Base-by-base conservation (phyloP, 2,329 filamentous ascomycete genomes). In the Phialophora tarda region DNA sequence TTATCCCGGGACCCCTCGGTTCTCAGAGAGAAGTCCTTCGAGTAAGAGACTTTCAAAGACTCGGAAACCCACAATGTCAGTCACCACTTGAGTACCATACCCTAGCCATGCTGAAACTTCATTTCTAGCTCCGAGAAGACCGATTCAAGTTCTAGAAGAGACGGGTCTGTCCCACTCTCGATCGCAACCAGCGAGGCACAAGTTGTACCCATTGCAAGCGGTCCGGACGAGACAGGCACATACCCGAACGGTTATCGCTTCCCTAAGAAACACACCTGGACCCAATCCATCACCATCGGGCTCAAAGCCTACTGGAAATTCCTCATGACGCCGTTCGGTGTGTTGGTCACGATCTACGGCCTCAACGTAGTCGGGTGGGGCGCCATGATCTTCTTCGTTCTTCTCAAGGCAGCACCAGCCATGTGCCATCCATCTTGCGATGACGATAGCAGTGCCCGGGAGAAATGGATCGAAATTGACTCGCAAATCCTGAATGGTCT, bases 341-440 rank as follows among this genome's bases (percentile, higher is more conserved):
- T 95, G 75, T 80, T 91, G 62, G 86, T 94, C 48, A 90, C 88
- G 1, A 77, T 96, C 5, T 96, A 96, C 77, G 88, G 89, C 12
- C 84, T 95, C 64, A 93, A 94, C 70, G 85, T 96, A 23, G 86
- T 96, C 10, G 93, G 91, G 0, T 96, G 92, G 92, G 92, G 92
- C 59, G 92, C 90, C 65, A 96, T 96, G 92, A 83, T 96, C 38
- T 96, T 96, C 78, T 81, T 96, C 21, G 82, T 97, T 1, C 86
- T 96, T 28, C 90, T 89, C 81, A 91, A 92, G 73, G 91, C 84
- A 26, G 91, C 81, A 76, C 80, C 75, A 1, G 78, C 77, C 51
- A 81, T 81, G 79, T 81, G 79, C 77, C 80, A 83, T 71, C 88
- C 85, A 0, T 81, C 81, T 41, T 94, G 91, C 80, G 84, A 91